A percentile compares a stretch with the other conserved stretches of the same genome.
Evolutionary conservation across 495 filamentous ascomycete species (phyloP).

Genomic region (Glutinoglossum americanum): DNA sequence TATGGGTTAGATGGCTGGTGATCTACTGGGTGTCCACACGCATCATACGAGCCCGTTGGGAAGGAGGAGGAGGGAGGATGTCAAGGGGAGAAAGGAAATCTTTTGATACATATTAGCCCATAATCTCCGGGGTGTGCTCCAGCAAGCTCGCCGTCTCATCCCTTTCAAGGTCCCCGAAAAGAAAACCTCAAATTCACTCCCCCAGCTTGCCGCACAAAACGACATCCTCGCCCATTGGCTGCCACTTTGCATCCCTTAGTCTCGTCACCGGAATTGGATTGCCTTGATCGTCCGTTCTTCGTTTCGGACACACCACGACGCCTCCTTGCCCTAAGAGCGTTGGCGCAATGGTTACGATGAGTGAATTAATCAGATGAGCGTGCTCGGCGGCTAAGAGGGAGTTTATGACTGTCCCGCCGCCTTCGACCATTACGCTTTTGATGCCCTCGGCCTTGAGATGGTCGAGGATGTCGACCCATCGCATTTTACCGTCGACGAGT

Average conservation of each 20-base stretch:
- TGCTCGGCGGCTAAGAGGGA: constrained; percentile 42
- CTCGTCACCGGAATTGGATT: constrained; percentile 33
- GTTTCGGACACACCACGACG: constrained; percentile 44
- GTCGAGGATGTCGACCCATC: constrained; percentile 41
- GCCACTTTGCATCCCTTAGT: constrained; percentile 47
- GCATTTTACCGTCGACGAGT: constrained; percentile 8
- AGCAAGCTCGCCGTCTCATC: background rate
- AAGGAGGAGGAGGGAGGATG: too few species aligned
- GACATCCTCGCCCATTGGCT: constrained; percentile 53
- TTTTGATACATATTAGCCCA: too few species aligned
- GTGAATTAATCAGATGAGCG: constrained; percentile 39
- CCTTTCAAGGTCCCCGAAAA: background rate
- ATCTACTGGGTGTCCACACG: too few species aligned
- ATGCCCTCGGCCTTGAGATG: constrained; percentile 36
- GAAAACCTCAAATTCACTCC: background rate
- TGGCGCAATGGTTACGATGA: constrained; percentile 70
- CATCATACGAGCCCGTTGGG: too few species aligned
- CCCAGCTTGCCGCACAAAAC: constrained; percentile 39
- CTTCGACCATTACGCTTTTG: constrained; percentile 73
- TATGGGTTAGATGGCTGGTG: too few species aligned
- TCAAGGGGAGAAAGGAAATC: too few species aligned
- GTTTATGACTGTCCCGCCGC: constrained; percentile 58
- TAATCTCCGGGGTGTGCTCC: too few species aligned
- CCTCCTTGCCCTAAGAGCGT: constrained; percentile 64
- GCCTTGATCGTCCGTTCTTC: constrained; percentile 25